These are phyloP conservation scores for Fusarium xyrophilum DNA, from an alignment of 2,329 filamentous ascomycete species.

Conservation along the genomic window DNA sequence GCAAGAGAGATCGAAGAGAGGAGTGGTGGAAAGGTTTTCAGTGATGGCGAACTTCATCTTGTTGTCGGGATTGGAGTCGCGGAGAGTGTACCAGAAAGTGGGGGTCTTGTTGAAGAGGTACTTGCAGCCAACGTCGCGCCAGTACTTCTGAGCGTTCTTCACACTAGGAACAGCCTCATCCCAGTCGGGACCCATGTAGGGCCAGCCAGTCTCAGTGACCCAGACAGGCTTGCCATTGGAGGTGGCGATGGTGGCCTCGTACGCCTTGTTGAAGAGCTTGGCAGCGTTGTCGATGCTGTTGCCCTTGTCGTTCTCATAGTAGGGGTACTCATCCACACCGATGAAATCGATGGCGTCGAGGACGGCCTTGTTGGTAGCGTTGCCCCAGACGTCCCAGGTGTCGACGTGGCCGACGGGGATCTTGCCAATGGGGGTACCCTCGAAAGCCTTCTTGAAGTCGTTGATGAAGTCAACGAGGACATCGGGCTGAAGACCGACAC, in stretches of 20 bases:
- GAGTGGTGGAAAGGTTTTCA: slow-evolving; percentile 58
- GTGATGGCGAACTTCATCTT: slow-evolving; percentile 64
- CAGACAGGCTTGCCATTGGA: slow-evolving; percentile 63
- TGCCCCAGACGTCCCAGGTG: slow-evolving; percentile 70
- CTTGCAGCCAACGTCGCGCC: slow-evolving; percentile 66
- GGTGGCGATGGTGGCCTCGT: slow-evolving; percentile 53
- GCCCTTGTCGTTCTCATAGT: slow-evolving; percentile 65
- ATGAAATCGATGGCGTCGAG: slow-evolving; percentile 69
- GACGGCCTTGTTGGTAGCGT: slow-evolving; percentile 65
- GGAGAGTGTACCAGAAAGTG: slow-evolving; percentile 68
- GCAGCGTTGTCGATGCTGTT: slow-evolving; percentile 63
- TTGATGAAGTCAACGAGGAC: slow-evolving; percentile 70
- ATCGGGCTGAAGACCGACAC: slow-evolving; percentile 65
- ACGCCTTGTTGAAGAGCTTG: slow-evolving; percentile 61
- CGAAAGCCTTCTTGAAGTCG: slow-evolving; percentile 66
- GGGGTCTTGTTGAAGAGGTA: slow-evolving; percentile 62
- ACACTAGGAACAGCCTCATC: slow-evolving; percentile 62
- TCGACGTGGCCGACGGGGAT: slow-evolving; percentile 70
- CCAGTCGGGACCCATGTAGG: slow-evolving; percentile 59
- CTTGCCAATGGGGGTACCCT: slow-evolving; percentile 51
- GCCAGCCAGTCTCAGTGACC: slow-evolving; percentile 73
- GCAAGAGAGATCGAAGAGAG: slow-evolving; percentile 62
- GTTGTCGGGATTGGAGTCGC: slow-evolving; percentile 67
- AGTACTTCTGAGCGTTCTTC: slow-evolving; percentile 69
- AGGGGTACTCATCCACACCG: slow-evolving; percentile 71